Evolutionary conservation across 768 basidiomycete species (phyloP).

Genomic region (Tricholoma sp.): DNA sequence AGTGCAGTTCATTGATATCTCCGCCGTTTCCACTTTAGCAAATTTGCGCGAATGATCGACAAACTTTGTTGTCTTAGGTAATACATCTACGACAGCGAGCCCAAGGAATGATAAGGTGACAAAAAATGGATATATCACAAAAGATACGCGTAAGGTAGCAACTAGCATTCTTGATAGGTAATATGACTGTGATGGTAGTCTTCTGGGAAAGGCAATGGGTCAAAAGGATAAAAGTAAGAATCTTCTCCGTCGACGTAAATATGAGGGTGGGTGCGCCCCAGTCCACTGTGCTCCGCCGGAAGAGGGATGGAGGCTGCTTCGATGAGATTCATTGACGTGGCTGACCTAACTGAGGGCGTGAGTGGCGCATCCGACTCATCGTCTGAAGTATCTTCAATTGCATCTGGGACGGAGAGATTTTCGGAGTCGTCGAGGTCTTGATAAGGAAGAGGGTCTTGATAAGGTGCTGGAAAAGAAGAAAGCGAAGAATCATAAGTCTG

Average conservation of each 20-base stretch:
- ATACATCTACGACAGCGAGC: background rate
- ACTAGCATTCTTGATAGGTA: slow-evolving; percentile 65
- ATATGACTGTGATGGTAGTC: slow-evolving; percentile 45
- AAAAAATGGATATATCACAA: slow-evolving; percentile 23
- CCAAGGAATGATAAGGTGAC: slow-evolving; percentile 1
- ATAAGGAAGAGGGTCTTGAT: slow-evolving; percentile 60
- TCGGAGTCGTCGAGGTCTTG: slow-evolving; percentile 59
- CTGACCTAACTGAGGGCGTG: slow-evolving; percentile 58
- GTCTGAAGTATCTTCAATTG: slow-evolving; percentile 81
- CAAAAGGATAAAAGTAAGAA: slow-evolving; percentile 60
- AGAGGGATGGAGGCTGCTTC: slow-evolving; percentile 49
- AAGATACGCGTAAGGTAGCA: slow-evolving; percentile 18
- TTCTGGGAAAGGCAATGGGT: slow-evolving; percentile 66
- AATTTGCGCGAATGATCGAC: background rate
- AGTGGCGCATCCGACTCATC: slow-evolving; percentile 74
- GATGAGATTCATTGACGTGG: slow-evolving; percentile 46
- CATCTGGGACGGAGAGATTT: slow-evolving; percentile 69
- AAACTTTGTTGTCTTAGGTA: background rate
- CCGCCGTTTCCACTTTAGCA: background rate
- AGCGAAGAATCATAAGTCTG: slow-evolving; percentile 45
- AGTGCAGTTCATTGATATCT: slow-evolving; percentile 42
- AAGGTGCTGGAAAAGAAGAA: slow-evolving; percentile 37
- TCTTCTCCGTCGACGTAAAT: slow-evolving; percentile 61
- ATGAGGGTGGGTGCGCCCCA: slow-evolving; percentile 45
- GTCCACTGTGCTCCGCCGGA: slow-evolving; percentile 43